Evolutionary conservation across 345 rosid species (phyloP).

Genomic region (Euphorbia tirucalli): DNA sequence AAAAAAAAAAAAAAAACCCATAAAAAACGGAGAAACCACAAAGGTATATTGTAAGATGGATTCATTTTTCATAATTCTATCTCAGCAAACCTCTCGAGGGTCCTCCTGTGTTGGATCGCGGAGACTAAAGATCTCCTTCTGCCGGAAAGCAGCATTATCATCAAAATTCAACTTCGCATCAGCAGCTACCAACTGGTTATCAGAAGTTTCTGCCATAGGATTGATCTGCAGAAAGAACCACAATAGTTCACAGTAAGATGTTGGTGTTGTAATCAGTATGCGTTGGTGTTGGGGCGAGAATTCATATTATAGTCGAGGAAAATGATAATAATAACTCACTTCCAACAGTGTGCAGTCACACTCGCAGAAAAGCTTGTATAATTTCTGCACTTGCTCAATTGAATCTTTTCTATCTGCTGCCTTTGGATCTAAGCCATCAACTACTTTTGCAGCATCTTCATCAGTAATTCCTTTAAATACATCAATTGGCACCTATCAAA

Average conservation of each 20-base stretch:
- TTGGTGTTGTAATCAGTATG: neutral
- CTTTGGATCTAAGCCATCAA: conserved; percentile 89
- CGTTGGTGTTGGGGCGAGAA: neutral
- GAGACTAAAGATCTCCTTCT: conserved; percentile 68
- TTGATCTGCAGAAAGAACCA: conserved; percentile 58
- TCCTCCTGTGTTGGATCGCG: conserved; percentile 98
- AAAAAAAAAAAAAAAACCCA: too few species aligned
- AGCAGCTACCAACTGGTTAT: conserved; percentile 86
- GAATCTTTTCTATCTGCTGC: conserved; percentile 75
- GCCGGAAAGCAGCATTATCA: conserved; percentile 96
- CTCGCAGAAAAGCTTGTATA: conserved; percentile 79
- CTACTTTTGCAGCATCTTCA: conserved; percentile 95
- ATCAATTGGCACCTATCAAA: conserved; percentile 79
- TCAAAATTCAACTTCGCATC: conserved; percentile 99
- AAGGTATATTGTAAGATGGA: neutral
- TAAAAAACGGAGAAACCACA: too few species aligned
- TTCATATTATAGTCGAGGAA: neutral
- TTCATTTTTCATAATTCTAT: neutral
- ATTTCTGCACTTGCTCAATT: conserved; percentile 96
- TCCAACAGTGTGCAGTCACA: conserved; percentile 93
- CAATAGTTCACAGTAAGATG: conserved; percentile 14
- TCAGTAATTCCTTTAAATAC: conserved; percentile 92
- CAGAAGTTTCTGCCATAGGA: conserved; percentile 94
- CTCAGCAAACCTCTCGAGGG: conserved; percentile 76
- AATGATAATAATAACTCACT: conserved; percentile 47